Percentiles rank a stretch among this genome's conserved stretches.
Evolutionary conservation across 345 rosid species (phyloP).

Genomic region (Gossypium arboreum): DNA sequence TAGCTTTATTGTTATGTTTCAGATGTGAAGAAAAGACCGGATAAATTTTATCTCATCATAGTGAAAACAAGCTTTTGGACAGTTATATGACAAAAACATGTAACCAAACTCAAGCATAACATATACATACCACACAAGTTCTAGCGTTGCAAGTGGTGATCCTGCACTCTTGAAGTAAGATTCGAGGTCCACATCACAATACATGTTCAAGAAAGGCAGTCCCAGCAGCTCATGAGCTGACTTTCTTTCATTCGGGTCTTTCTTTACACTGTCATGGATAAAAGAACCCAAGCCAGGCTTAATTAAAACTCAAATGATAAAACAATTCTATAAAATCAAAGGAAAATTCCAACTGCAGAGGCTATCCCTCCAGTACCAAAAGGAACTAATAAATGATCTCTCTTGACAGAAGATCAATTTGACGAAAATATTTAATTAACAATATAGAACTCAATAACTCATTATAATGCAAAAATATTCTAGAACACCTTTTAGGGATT

Average conservation of each 20-base stretch:
- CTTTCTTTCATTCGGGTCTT: slow-evolving; percentile 62
- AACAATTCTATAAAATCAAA: neutral
- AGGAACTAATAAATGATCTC: neutral
- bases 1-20: neutral
- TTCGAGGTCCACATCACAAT: slow-evolving; percentile 58
- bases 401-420: neutral
- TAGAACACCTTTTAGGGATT: neutral
- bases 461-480: neutral
- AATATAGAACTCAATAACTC: neutral
- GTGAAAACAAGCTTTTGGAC: neutral
- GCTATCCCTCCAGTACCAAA: neutral
- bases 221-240: slow-evolving; percentile 69
- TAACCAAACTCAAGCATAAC: slow-evolving; percentile 8
- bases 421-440: neutral
- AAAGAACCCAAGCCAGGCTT: slow-evolving; percentile 16
- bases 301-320: neutral
- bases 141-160: slow-evolving; percentile 83
- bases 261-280: slow-evolving; percentile 56
- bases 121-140: slow-evolving; percentile 37
- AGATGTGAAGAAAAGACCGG: neutral
- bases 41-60: neutral
- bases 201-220: slow-evolving; percentile 73
- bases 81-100: neutral
- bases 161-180: slow-evolving; percentile 85
- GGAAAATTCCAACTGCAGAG: neutral